Evolutionary conservation across 331 rosid genomes (phyloP), one percentile per base, ranked within the genome.

Genomic region (Dryas integrifolia): DNA sequence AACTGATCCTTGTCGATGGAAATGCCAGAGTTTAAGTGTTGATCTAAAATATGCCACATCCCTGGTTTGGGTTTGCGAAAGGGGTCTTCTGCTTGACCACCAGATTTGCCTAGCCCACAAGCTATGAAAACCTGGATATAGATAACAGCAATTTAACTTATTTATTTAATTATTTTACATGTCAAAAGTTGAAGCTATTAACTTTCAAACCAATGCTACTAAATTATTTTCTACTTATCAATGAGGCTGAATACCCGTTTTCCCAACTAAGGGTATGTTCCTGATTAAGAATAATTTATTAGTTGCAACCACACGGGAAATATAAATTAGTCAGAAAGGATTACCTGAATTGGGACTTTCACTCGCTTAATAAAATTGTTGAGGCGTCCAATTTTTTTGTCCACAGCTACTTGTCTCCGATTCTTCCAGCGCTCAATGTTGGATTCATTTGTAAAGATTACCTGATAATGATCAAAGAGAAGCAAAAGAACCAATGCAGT

Each of bases 371-470:
- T 88, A 73, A 94, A 94, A 66, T 77, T 81, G 80, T 85, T 88
- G 55, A 94, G 95, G 43, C 96, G 90, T 12, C 98, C 98, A 63
- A 88, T 76, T 87, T 94, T 94, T 63, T 97, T 91, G 89, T 94
- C 97, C 76, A 94, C 96, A 0, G 97, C 95, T 15, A 30, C 82
- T 75, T 94, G 98, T 81, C 98, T 89, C 85, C 82, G 86, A 3
- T 91, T 91, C 76, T 86, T 94, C 96, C 96, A 91, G 70, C 96
- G 93, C 63, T 94, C 98, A 64, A 94, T 94, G 84, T 91, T 94
- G 78, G 97, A 82, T 84, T 94, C 98, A 67, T 94, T 94, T 39
- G 97, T 94, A 74, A 91, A 94, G 77, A 94, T 86, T 72, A 94
- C 98, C 98, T 94, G 68, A 58, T 45, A n/a, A 57, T 57, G 65